Evolutionary conservation across 768 basidiomycete species (phyloP), one percentile per base, ranked within the genome.

Genomic region (Lyophyllum decastes): DNA sequence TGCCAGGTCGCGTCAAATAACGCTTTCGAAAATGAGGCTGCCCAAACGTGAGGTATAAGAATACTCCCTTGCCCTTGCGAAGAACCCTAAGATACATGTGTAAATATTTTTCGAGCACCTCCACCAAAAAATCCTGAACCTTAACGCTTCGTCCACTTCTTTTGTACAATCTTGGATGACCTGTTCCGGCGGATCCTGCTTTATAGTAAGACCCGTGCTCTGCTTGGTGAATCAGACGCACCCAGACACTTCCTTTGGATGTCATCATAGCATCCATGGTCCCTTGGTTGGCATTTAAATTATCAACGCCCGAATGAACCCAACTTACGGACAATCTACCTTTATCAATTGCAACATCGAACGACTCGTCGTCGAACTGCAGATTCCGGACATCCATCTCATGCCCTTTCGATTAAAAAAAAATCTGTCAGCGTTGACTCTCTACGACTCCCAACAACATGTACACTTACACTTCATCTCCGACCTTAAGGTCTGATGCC

Each of bases 261-360:
- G 92, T 86, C 86, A 94, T 86, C 88, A 94, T 89, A 2, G 91
- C 90, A 68, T 94, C 92, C 90, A 94, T 92, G 1, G 92, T 93
- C 16, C 90, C 77, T 78, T 27, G 14, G 26, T 19, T 8, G 4
- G 8, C n/a, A 34, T 38, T 5, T 2, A 19, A 34, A 25, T 4
- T 24, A 46, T 21, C 21, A 45, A 43, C 14, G 43, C 16, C 25
- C 46, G 55, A 26, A 38, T 25, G 25, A n/a, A 19, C 25, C 11
- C 21, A 38, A 22, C 12, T 40, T 0, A 25, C 3, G 27, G 19
- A 22, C 38, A 43, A 24, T 22, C 44, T 14, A 74, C 78, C 91
- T 82, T 95, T 95, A 72, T 95, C 93, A 49, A 95, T 87, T 0
- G 84, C 91, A 48, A 95, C 76, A 65, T 95, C 91, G 61, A 95